phyloP scores from a whole-genome alignment of 306 rosid genomes.

The Senna tora region DNA sequence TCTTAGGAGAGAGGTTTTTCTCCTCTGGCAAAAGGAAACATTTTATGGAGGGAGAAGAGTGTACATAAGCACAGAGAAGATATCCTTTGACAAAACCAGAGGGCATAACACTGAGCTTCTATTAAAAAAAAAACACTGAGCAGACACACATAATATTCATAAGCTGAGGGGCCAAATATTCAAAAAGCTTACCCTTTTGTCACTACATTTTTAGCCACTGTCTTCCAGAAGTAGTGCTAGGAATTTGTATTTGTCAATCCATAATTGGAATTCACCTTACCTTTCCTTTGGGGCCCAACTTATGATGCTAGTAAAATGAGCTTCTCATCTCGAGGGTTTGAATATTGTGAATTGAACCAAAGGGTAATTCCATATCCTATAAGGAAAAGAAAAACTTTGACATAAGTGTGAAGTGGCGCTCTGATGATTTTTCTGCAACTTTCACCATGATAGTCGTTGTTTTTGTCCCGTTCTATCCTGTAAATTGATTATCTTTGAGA shows the following conservation, averaged over 20 bases:
- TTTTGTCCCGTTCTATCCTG: background rate
- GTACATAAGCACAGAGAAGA: background rate
- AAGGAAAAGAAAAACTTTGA: background rate
- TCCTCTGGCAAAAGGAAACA: constrained; percentile 8
- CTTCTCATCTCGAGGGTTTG: constrained; percentile 14
- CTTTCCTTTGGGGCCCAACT: background rate
- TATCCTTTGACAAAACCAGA: background rate
- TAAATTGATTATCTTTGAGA: too few relatives aligned
- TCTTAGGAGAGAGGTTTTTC: background rate
- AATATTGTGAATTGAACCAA: background rate
- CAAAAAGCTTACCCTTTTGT: constrained; percentile 1
- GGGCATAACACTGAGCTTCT: too few relatives aligned
- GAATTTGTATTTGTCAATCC: too few relatives aligned
- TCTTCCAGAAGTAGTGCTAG: background rate
- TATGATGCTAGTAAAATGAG: background rate
- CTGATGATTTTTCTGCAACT: constrained; percentile 16
- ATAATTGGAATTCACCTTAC: too few relatives aligned
- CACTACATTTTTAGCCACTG: background rate
- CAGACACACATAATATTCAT: background rate
- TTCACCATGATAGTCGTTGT: background rate
- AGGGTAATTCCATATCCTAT: background rate
- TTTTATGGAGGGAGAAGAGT: background rate
- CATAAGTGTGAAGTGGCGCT: background rate
- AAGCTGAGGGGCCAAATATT: background rate
- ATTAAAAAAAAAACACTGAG: background rate